Evolutionary conservation across 495 filamentous ascomycete species (phyloP).

Genomic region (Platismatia glauca): DNA sequence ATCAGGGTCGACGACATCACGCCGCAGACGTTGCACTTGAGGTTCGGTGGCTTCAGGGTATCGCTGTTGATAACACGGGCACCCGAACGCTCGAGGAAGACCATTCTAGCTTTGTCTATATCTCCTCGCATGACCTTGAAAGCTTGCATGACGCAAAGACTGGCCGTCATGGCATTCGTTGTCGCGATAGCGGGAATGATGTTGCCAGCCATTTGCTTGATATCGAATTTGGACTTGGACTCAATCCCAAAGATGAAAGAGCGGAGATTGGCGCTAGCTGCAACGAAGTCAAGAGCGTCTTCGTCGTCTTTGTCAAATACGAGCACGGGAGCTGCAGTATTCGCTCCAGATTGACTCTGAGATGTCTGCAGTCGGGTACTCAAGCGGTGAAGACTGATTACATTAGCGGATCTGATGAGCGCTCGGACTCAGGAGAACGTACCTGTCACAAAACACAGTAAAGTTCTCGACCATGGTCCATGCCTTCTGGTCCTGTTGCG

Average conservation of each 20-base stretch:
- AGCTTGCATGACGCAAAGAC: conserved; percentile 84
- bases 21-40: conserved; percentile 73
- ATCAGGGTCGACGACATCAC: conserved; percentile 55
- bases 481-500: conserved; percentile 59
- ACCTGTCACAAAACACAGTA: conserved; percentile 75
- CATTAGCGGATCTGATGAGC: background rate
- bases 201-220: conserved; percentile 98
- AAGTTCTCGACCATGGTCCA: conserved; percentile 81
- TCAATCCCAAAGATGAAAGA: conserved; percentile 82
- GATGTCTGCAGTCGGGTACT: conserved; percentile 59
- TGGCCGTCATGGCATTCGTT: conserved; percentile 92
- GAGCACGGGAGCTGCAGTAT: conserved; percentile 53
- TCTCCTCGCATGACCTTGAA: conserved; percentile 83
- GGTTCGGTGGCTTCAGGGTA: conserved; percentile 65
- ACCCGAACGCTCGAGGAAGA: conserved; percentile 71
- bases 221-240: conserved; percentile 82
- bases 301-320: conserved; percentile 95
- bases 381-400: conserved; percentile 56
- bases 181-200: conserved; percentile 99
- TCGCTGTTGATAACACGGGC: conserved; percentile 67
- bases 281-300: conserved; percentile 92
- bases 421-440: conserved; percentile 2
- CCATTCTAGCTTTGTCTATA: conserved; percentile 52
- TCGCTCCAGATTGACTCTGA: conserved; percentile 40
- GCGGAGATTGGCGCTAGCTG: conserved; percentile 79